These are phyloP conservation scores for Colletotrichum tofieldiae DNA, from an alignment of 2,329 filamentous ascomycete species.

Conservation along the genomic window DNA sequence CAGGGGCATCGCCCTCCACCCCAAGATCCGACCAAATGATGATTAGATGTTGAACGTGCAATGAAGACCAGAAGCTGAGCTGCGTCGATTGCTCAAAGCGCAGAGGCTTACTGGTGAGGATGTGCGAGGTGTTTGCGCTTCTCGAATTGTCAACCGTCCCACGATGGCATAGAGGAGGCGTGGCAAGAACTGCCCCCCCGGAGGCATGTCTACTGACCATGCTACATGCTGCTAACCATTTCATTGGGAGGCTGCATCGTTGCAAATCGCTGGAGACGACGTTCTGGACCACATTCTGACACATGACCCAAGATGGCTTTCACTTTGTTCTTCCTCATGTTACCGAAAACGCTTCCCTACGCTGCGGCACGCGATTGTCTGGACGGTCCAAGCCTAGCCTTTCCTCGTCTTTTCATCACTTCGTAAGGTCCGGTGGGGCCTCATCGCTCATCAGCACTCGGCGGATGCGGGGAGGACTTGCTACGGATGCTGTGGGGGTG, in stretches of 20 bases:
- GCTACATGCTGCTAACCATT: constrained; percentile 27
- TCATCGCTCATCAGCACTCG: constrained; percentile 31
- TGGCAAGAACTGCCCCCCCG: constrained; percentile 15
- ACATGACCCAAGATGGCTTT: constrained; percentile 67
- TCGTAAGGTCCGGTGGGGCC: constrained; percentile 32
- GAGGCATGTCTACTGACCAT: constrained; percentile 27
- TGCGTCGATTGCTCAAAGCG: constrained; percentile 44
- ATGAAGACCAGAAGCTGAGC: constrained; percentile 42
- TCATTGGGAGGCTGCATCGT: constrained; percentile 50
- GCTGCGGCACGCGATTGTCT: constrained; percentile 27
- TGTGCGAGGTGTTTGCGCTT: constrained; percentile 34
- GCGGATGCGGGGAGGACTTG: constrained; percentile 32
- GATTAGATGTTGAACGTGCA: constrained; percentile 44
- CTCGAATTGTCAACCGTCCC: constrained; percentile 7
- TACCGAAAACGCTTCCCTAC: constrained; percentile 34
- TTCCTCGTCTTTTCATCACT: constrained; percentile 41
- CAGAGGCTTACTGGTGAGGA: constrained; percentile 46
- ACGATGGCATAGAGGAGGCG: constrained; percentile 13
- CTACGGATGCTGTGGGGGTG: constrained; percentile 11
- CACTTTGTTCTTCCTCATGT: constrained; percentile 53
- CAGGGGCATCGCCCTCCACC: constrained; percentile 30
- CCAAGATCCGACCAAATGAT: constrained; percentile 36
- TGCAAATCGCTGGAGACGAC: constrained; percentile 56
- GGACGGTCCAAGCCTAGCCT: constrained; percentile 31
- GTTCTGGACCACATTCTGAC: constrained; percentile 66